Evolutionary conservation across 192 early-diverging fungal species (phyloP).

Genomic region (Dimargaris xerosporica): DNA sequence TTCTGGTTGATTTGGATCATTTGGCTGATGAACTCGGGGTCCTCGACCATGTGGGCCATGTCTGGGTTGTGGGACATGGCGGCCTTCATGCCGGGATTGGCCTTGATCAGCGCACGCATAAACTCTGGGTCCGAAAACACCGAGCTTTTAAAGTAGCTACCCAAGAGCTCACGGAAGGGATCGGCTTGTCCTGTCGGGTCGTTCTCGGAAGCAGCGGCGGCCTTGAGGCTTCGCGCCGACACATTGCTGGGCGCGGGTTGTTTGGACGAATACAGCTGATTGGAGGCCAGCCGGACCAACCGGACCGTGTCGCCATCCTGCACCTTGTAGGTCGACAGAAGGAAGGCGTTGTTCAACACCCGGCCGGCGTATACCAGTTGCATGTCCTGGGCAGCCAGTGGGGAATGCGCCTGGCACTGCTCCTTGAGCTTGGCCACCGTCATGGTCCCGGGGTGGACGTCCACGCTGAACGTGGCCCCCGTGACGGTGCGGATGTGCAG

Average conservation of each 20-base stretch:
- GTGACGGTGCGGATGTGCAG: slow-evolving; percentile 1
- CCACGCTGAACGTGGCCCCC: neutral
- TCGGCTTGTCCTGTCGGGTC: neutral
- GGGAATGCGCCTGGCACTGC: neutral
- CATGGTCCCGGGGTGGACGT: neutral
- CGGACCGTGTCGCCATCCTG: slow-evolving; percentile 6
- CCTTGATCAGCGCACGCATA: slow-evolving; percentile 24
- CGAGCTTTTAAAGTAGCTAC: neutral
- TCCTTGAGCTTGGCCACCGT: neutral
- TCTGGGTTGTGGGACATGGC: slow-evolving; percentile 30
- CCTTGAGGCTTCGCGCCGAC: neutral
- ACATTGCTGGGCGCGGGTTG: neutral
- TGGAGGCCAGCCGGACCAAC: neutral
- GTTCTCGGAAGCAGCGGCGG: neutral
- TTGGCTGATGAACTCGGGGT: slow-evolving; percentile 24
- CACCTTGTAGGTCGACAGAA: neutral
- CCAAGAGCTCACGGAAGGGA: neutral
- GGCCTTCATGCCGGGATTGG: slow-evolving; percentile 24
- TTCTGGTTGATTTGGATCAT: slow-evolving; percentile 18
- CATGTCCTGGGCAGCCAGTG: neutral
- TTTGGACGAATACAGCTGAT: too few relatives aligned
- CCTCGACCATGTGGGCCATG: slow-evolving; percentile 23
- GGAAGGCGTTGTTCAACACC: neutral
- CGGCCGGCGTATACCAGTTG: slow-evolving; percentile 2
- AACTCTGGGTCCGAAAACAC: slow-evolving; percentile 19